Evolutionary conservation across 805 yeast genomes (phyloP).

Genomic region (Candida coleopterorum): DNA sequence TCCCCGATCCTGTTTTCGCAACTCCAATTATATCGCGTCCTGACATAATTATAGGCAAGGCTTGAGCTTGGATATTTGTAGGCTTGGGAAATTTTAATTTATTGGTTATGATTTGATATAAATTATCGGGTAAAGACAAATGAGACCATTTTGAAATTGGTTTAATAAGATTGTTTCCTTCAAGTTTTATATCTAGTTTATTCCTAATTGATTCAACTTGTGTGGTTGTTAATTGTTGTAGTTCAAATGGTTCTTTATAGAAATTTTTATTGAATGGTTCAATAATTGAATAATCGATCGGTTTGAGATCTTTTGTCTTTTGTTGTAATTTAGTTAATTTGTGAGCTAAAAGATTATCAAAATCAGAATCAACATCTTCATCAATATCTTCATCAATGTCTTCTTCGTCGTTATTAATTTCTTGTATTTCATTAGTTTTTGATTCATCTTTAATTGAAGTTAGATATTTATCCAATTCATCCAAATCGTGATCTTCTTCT

Average conservation of each 20-base stretch:
- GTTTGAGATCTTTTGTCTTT: slow-evolving; percentile 47
- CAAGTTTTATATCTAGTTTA: slow-evolving; percentile 54
- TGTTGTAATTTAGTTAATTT: slow-evolving; percentile 39
- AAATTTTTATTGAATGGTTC: slow-evolving; percentile 57
- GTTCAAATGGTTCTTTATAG: slow-evolving; percentile 56
- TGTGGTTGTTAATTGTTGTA: slow-evolving; percentile 42
- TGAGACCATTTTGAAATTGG: slow-evolving; percentile 81
- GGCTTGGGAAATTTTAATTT: slow-evolving; percentile 55
- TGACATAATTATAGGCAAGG: slow-evolving; percentile 83
- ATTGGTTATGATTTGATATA: slow-evolving; percentile 48
- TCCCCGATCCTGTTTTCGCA: slow-evolving; percentile 96
- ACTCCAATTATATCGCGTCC: slow-evolving; percentile 91
- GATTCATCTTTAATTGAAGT: slow-evolving; percentile 1
- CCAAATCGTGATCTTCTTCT: neutral
- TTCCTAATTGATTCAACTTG: slow-evolving; percentile 55
- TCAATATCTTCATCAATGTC: slow-evolving; percentile 15
- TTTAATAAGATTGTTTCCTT: slow-evolving; percentile 52
- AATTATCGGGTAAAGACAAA: slow-evolving; percentile 64
- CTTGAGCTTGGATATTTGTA: slow-evolving; percentile 87
- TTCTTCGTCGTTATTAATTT: slow-evolving; percentile 15
- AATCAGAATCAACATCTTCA: slow-evolving; percentile 28
- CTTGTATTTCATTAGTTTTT: slow-evolving; percentile 14
- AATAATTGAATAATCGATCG: slow-evolving; percentile 45
- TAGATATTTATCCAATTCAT: slow-evolving; percentile 19
- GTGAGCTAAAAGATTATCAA: slow-evolving; percentile 28